Conservation (phyloP, 1,139 yeast genomes). For the Saccharomycopsis phalli region DNA sequence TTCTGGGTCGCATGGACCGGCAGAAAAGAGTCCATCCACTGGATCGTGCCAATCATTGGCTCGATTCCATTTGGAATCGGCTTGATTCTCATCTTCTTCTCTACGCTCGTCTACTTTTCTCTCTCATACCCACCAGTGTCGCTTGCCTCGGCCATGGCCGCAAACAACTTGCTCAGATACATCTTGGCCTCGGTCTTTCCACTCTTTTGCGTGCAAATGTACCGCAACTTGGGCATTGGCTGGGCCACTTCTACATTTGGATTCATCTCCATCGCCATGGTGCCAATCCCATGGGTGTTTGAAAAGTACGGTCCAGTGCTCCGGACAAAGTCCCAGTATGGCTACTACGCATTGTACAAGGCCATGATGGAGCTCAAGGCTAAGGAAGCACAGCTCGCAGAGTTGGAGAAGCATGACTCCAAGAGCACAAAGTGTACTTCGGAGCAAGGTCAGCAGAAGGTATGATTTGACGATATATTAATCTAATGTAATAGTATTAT, state of each 20-base stretch:
- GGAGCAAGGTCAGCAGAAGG: too few species aligned
- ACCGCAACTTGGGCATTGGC: constrained; percentile 51
- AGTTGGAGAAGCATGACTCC: too few species aligned
- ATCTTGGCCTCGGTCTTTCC: constrained; percentile 55
- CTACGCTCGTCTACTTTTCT: constrained; percentile 62
- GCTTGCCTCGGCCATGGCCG: constrained; percentile 73
- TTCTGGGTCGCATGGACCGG: constrained; percentile 86
- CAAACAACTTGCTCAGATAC: constrained; percentile 66
- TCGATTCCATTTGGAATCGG: constrained; percentile 75
- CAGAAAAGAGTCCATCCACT: constrained; percentile 45
- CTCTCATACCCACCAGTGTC: constrained; percentile 66
- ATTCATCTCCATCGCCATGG: constrained; percentile 59
- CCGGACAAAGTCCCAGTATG: constrained; percentile 46
- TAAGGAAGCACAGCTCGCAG: constrained; percentile 2
- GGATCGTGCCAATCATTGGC: constrained; percentile 73
- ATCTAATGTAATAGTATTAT: too few species aligned
- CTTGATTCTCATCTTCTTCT: constrained; percentile 61
- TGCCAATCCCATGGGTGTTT: constrained; percentile 62
- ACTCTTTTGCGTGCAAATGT: constrained; percentile 70
- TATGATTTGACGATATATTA: too few species aligned
- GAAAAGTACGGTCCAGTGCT: constrained; percentile 44
- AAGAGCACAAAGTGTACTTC: too few species aligned
- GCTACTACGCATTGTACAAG: constrained; percentile 31
- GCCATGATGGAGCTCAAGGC: background rate
- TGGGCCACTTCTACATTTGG: constrained; percentile 79